Conservation (phyloP, 2,329 filamentous ascomycete species). For the Tolypocladium paradoxum region DNA sequence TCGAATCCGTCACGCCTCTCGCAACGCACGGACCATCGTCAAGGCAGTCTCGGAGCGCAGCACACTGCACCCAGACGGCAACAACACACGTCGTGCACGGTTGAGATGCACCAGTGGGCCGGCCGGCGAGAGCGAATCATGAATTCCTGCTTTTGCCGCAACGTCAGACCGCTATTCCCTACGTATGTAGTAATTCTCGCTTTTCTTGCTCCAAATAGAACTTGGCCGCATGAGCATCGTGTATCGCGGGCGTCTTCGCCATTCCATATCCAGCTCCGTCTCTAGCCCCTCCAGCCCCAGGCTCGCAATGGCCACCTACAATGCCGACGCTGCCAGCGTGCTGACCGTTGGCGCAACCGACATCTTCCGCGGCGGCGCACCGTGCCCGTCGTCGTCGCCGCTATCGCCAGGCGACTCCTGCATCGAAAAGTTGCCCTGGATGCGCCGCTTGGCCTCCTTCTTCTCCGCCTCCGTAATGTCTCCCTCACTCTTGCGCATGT, state of each 20-base stretch:
- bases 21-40: no score
- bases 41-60: no score
- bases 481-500: slow-evolving; percentile 71
- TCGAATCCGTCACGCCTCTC: no score
- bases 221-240: background rate
- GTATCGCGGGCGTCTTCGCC: background rate
- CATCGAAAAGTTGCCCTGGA: slow-evolving; percentile 42
- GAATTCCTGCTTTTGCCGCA: background rate
- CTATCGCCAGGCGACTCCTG: slow-evolving; percentile 32
- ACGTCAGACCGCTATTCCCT: background rate
- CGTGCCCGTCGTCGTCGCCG: slow-evolving; percentile 13
- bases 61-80: no score
- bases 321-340: slow-evolving; percentile 27
- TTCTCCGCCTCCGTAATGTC: slow-evolving; percentile 75
- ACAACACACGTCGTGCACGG: background rate
- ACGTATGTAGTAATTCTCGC: background rate
- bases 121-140: background rate
- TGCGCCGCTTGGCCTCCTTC: slow-evolving; percentile 75
- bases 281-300: no score
- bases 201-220: background rate
- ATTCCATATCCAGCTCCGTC: background rate
- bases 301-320: slow-evolving; percentile 15
- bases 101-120: background rate
- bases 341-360: slow-evolving; percentile 22
- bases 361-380: slow-evolving; percentile 8